These are phyloP conservation scores for Udeniomyces megalosporus DNA, from an alignment of 768 basidiomycete genomes.

Conservation along the genomic window DNA sequence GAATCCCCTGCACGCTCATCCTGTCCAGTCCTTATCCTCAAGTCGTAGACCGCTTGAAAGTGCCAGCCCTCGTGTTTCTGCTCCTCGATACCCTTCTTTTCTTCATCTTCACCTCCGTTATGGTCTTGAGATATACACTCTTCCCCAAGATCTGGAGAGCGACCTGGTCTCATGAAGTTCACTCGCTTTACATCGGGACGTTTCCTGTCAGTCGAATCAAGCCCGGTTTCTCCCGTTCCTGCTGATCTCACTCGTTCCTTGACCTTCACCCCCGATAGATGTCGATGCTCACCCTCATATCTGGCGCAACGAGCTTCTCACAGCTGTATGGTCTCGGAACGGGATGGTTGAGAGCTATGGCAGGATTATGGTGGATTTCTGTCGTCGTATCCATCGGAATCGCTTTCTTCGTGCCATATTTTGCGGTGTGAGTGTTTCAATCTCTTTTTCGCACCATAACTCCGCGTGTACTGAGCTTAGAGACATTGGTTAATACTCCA, in stretches of 20 bases:
- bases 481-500: neutral
- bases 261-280: neutral
- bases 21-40: constrained; percentile 14
- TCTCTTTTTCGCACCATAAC: too few species aligned
- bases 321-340: constrained; percentile 12
- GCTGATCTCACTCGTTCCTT: too few species aligned
- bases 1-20: constrained; percentile 7
- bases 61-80: constrained; percentile 12
- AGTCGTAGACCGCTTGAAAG: constrained; percentile 8
- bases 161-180: constrained; percentile 9
- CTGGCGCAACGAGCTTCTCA: constrained; percentile 9
- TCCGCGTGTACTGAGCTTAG: too few species aligned
- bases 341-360: constrained; percentile 17
- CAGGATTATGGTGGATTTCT: constrained; percentile 11
- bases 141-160: constrained; percentile 12
- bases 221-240: neutral
- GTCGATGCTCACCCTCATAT: constrained; percentile 16
- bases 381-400: constrained; percentile 3
- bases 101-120: constrained; percentile 12
- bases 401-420: constrained; percentile 15
- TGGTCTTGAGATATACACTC: constrained; percentile 12
- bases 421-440: neutral
- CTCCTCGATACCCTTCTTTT: constrained; percentile 17
- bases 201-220: constrained; percentile 2
- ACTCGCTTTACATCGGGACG: constrained; percentile 15